Evolutionary conservation across 305 asterid genomes (phyloP), one percentile per base, ranked within the genome.

Genomic region (Solanum hybrid): DNA sequence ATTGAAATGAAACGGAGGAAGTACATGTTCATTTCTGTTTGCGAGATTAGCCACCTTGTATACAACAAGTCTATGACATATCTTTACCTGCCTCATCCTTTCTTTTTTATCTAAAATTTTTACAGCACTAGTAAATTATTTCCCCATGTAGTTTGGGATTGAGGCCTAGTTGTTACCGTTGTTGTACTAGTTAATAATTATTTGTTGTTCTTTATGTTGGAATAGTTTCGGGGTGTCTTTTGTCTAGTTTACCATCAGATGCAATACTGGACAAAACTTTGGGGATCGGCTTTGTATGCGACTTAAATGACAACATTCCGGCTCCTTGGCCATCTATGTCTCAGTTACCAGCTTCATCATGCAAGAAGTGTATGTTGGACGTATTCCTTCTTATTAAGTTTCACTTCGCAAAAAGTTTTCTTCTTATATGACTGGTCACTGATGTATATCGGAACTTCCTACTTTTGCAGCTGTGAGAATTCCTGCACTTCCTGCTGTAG

Each of bases 401-500:
- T 27, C 38, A 24, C 4, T 76, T 77, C 1, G 87, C 83, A 13
- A 26, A 90, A 20, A n/a, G 32, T 61, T 89, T 6, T 73, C 29
- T 12, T 87, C 61, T 24, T 78, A 20, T 77, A 61, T 32, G 68
- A 88, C 37, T 88, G 41, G 7, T 86, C 77, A 2, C 79, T 80
- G 10, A 89, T 79, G 68, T 27, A 27, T 26, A 27, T 78, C 14
- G 3, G 10, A 34, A 90, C 94, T 85, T 76, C 82, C 41, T 72
- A 36, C 61, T 51, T 13, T 90, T 89, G 93, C 98, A 97, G 99
- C 98, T 39, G 91, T 97, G 92, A 97, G 94, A 90, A 92, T 97
- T 91, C 99, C 99, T 13, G 99, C 98, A 41, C 99, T 97, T 91
- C 99, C 99, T 87, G 99, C 99, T 17, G 99, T 96, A 33, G 99